Evolutionary conservation across 1,139 yeast genomes (phyloP), one percentile per base, ranked within the genome.

Genomic region (Candida sojae): DNA sequence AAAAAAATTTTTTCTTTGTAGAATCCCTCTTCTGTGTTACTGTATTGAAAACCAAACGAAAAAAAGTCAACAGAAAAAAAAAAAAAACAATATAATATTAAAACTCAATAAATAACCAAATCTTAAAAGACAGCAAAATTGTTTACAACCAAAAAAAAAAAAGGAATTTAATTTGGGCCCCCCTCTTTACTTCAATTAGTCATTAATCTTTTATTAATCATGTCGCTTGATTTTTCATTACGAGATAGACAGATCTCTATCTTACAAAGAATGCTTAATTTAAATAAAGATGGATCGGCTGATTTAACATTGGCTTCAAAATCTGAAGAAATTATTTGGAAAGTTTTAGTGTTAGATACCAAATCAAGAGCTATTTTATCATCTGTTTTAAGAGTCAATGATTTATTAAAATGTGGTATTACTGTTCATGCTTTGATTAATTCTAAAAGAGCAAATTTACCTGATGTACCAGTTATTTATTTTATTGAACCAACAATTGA

Each of bases 401-500:
- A 95, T 63, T 74, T 93, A 57, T 76, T 92, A 59, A 82, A 86
- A 52, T 88, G 90, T 60, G 98, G 98, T 5, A 84, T 93, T 48
- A 93, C 99, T 0, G 87, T 91, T 56, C 98, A 93, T 64, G 77
- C 93, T 53, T 69, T 87, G 49, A 82, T 92, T 48, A 75, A 77
- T 49, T 75, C 88, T 44, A 81, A 80, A 49, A 74, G 99, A 53
- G 81, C 92, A 25, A 80, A 93, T 2, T 76, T 93, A 47, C 90
- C 96, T 1, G 99, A 93, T 59, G 98, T 92, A 7, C 97, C 98
- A 1, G 99, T 84, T 3, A 83, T 95, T 43, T 93, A 95, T 68
- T 92, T 95, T 59, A 84, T 93, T 41, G 88, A 88, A 51, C 99
- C 99, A 4, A 88, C 96, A 0, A 71, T 77, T 34, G 92, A 83